Conservation (phyloP, 164 flowering plant genomes). For the Umbellularia californica region DNA sequence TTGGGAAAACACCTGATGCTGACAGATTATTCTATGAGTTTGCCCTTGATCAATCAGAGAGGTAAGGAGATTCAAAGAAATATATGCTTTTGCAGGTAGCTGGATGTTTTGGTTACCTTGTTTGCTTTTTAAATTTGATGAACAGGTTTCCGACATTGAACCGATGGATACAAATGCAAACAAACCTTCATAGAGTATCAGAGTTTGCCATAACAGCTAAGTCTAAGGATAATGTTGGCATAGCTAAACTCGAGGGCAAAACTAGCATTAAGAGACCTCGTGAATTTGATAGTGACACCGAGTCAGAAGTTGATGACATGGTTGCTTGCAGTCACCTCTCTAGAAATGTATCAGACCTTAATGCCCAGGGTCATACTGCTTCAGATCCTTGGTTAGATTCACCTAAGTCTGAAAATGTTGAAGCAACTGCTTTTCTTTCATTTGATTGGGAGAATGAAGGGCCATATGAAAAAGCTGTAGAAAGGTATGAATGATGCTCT, state of each 20-base stretch:
- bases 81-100: neutral
- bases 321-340: conserved; percentile 34
- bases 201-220: conserved; percentile 67
- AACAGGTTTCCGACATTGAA: conserved; percentile 91
- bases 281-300: conserved; percentile 78
- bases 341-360: conserved; percentile 34
- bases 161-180: conserved; percentile 99
- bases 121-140: conserved; percentile 14
- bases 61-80: conserved; percentile 38
- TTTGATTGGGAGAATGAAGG: conserved; percentile 96
- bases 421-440: conserved; percentile 56
- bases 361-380: conserved; percentile 25
- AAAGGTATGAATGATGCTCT: conserved; percentile 43
- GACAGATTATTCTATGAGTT: conserved; percentile 89
- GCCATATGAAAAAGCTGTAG: conserved; percentile 91
- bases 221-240: conserved; percentile 29
- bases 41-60: conserved; percentile 96
- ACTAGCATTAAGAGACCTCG: conserved; percentile 60
- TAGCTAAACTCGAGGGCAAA: conserved; percentile 34
- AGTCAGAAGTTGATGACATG: conserved; percentile 74
- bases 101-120: neutral
- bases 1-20: conserved; percentile 55
- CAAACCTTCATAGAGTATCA: conserved; percentile 88
- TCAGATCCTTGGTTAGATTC: conserved; percentile 36
- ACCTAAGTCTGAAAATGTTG: conserved; percentile 39